Conservation (phyloP, 305 asterid genomes). For the Solanum hybrid region DNA sequence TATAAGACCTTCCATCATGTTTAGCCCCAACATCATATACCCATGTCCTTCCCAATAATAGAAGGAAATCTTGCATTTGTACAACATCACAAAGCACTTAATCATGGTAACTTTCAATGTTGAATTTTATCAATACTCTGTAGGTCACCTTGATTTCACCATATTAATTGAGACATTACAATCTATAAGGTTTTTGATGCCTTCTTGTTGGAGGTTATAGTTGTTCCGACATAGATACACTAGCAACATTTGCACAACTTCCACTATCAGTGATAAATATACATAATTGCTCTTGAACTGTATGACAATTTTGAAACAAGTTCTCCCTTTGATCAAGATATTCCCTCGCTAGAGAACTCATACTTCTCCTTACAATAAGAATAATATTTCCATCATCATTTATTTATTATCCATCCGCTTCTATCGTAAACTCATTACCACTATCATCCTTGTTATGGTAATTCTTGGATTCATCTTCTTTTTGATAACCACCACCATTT, state of each 20-base stretch:
- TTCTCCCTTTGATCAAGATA: neutral
- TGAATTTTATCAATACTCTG: neutral
- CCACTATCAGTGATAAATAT: neutral
- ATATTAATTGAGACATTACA: too few species aligned
- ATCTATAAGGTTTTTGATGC: too few species aligned
- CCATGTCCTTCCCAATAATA: too few species aligned
- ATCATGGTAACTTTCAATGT: neutral
- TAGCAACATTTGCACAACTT: too few species aligned
- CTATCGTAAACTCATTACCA: neutral
- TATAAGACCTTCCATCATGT: too few species aligned
- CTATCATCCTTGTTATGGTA: neutral
- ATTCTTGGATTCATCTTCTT: neutral
- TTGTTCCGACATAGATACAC: too few species aligned
- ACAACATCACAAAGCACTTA: neutral
- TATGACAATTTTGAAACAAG: too few species aligned
- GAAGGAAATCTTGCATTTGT: neutral
- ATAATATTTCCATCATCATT: neutral
- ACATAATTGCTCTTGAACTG: slow-evolving; percentile 18
- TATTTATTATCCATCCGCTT: neutral
- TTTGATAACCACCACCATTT: too few species aligned
- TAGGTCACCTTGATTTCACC: neutral
- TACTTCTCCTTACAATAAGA: neutral
- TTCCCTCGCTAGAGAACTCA: neutral
- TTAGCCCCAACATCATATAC: too few species aligned
- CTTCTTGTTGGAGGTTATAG: too few species aligned